Conservation (phyloP, 371 early-diverging fungal genomes). For the Apophysomyces elegans region DNA sequence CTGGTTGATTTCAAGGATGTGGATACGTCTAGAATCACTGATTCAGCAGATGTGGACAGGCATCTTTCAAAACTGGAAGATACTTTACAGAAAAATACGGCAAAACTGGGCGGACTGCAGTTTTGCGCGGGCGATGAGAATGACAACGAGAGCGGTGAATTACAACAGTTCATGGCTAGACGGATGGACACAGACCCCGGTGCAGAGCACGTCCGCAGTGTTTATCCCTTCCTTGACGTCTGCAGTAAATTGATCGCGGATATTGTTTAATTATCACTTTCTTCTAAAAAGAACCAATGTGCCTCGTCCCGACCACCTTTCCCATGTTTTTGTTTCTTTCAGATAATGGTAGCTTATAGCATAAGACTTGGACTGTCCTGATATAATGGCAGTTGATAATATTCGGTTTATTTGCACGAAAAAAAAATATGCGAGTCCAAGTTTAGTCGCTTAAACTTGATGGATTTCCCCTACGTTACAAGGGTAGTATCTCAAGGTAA, state of each 20-base stretch:
- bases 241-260: constrained; percentile 94
- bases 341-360: too few relatives aligned
- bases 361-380: too few relatives aligned
- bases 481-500: too few relatives aligned
- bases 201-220: constrained; percentile 60
- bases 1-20: constrained; percentile 93
- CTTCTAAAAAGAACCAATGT: too few relatives aligned
- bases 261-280: constrained; percentile 57
- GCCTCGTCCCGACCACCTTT: too few relatives aligned
- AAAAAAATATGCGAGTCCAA: too few relatives aligned
- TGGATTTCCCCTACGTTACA: too few relatives aligned
- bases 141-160: neutral
- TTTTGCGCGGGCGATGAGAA: neutral
- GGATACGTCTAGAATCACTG: constrained; percentile 30
- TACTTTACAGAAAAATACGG: constrained; percentile 3
- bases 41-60: constrained; percentile 5
- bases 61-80: neutral
- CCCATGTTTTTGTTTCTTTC: too few relatives aligned
- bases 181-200: constrained; percentile 10
- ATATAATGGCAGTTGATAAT: too few relatives aligned
- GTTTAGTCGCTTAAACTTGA: too few relatives aligned
- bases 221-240: constrained; percentile 94
- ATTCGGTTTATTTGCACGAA: too few relatives aligned
- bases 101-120: constrained; percentile 5
- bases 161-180: constrained; percentile 8